Base-by-base conservation (phyloP, 2,329 filamentous ascomycete genomes). In the Penicillium expansum region DNA sequence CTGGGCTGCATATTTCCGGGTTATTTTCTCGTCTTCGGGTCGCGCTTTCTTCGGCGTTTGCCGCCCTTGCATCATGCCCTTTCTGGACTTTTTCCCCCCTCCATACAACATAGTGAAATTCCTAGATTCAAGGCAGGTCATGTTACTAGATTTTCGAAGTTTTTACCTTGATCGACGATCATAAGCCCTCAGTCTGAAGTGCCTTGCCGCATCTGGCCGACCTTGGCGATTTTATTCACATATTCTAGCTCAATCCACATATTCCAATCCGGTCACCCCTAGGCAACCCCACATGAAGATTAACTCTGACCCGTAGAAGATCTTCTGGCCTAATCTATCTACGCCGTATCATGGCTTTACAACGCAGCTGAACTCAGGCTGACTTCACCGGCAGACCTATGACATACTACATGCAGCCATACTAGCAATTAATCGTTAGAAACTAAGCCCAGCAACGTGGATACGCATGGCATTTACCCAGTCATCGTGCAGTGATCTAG, bases 191-290 rank as follows among this genome's bases (percentile, higher is more conserved):
- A 42, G 22, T 49, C 13, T 29, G 27, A 39, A 30, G 29, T 56
- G 22, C 45, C 56, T 56, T 53, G 24, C 45, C 37, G 35, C 24
- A 32, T 47, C 20, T 32, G 52, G 56, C 32, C 30, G 22, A 37
- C 6, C 39, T 49, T 30, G 32, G 37, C 35, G 33, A 44, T 52
- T 27, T 29, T 18, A 56, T 50, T 35, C 10, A 41, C 13, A 45
- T 13, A 13, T 33, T 24, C 14, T n/a, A 27, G 4, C 22, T 6
- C 27, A 5, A 6, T 29, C 27, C 27, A 29, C 27, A 29, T 8
- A 29, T 29, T 29, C 24, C 10, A 18, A 4, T 38, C n/a, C 14
- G 4, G 14, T 22, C 29, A 33, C 6, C 29, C 18, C 43, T 45
- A 48, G 41, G 33, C 35, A 30, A 39, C 20, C 27, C 37, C 47